Evolutionary conservation across 805 yeast genomes (phyloP).

Genomic region (Martiniozyma abietophila): DNA sequence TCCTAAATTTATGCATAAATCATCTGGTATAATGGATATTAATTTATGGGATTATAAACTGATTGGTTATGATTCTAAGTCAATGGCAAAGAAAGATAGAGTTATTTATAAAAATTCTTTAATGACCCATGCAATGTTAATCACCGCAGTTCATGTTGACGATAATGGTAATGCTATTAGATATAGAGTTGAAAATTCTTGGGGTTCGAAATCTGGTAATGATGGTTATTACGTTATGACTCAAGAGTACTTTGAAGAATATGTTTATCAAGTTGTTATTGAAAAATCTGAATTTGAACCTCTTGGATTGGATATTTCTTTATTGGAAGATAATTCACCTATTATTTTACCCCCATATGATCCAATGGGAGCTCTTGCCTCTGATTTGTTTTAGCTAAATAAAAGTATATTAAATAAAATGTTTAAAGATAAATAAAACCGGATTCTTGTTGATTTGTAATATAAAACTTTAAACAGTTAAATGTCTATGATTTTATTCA

Average conservation of each 20-base stretch:
- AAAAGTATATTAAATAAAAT: too few species aligned
- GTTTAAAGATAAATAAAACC: too few species aligned
- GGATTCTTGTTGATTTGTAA: too few species aligned
- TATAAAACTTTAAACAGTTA: too few species aligned
- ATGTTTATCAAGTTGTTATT: constrained; percentile 63
- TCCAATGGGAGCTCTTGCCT: constrained; percentile 70
- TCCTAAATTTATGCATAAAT: constrained; percentile 61
- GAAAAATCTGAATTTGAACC: constrained; percentile 34
- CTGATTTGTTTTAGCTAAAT: not conserved
- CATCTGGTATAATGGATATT: constrained; percentile 64
- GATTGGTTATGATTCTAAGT: constrained; percentile 40
- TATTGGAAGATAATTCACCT: constrained; percentile 35
- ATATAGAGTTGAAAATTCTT: constrained; percentile 69
- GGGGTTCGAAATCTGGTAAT: constrained; percentile 62
- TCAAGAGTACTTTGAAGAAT: constrained; percentile 65
- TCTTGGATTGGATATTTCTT: constrained; percentile 12
- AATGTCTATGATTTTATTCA: not conserved
- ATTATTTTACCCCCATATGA: constrained; percentile 67
- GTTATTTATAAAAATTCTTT: constrained; percentile 60
- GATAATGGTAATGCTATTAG: constrained; percentile 50
- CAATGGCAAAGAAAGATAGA: constrained; percentile 53
- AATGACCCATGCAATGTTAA: constrained; percentile 89
- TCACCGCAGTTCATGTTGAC: constrained; percentile 73
- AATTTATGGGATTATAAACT: constrained; percentile 58
- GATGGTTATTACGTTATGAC: constrained; percentile 67